A percentile compares a stretch with the other conserved stretches of the same genome.
These are phyloP conservation scores for Stephanodiscus minutulus DNA, from an alignment of 108 stramenopile genomes.

Conservation along the genomic window DNA sequence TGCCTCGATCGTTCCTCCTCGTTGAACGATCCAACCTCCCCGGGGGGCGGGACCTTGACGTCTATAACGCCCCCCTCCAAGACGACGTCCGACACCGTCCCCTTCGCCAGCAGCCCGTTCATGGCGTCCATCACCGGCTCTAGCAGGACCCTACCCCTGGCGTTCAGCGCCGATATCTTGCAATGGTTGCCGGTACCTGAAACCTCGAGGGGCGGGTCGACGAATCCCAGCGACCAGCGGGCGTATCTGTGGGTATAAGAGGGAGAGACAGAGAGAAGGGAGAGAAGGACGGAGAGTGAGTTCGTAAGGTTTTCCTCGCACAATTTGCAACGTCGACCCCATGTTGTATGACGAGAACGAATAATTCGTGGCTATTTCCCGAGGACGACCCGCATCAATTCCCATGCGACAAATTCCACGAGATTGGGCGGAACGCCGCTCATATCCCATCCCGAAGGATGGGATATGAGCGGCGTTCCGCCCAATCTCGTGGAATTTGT, in stretches of 20 bases:
- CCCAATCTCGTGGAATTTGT: no score
- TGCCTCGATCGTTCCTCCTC: conserved; percentile 95
- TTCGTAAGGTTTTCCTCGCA: neutral
- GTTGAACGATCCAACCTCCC: conserved; percentile 80
- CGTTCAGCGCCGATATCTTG: conserved; percentile 86
- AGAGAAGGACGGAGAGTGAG: conserved; percentile 2
- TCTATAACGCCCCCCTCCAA: conserved; percentile 57
- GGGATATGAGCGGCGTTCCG: no score
- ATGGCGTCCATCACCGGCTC: conserved; percentile 81
- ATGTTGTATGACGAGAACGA: neutral
- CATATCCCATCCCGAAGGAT: no score
- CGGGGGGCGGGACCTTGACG: conserved; percentile 72
- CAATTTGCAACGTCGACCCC: neutral
- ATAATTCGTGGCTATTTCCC: no score
- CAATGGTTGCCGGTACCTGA: conserved; percentile 80
- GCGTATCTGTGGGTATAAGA: conserved; percentile 56
- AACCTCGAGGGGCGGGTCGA: conserved; percentile 92
- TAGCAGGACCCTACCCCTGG: conserved; percentile 79
- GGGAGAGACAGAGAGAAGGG: conserved; percentile 5
- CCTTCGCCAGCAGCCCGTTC: conserved; percentile 59
- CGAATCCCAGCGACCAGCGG: conserved; percentile 92
- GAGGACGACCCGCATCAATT: no score
- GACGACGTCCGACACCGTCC: conserved; percentile 51
- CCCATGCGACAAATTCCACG: no score
- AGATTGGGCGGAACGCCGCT: no score